phyloP scores from a whole-genome alignment of 2,329 filamentous ascomycete genomes.

The Colletotrichum sp. region DNA sequence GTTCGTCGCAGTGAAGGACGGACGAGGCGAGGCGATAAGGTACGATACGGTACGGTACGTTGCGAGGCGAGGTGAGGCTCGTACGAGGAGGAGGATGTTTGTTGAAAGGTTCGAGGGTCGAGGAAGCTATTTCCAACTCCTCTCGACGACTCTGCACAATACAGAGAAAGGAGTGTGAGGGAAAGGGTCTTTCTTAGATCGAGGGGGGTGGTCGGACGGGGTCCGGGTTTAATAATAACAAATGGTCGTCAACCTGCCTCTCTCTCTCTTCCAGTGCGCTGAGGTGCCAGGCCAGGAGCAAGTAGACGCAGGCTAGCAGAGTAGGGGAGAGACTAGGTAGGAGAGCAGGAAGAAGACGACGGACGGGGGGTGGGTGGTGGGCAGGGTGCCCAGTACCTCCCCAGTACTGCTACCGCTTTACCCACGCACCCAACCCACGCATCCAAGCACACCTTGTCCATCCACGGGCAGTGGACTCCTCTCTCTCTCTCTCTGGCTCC shows the following conservation, averaged over 20 bases:
- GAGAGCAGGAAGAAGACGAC: not conserved
- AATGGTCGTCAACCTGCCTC: conserved; percentile 15
- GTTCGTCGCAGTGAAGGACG: conserved; percentile 1
- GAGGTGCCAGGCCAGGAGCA: not conserved
- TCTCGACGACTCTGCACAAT: conserved; percentile 16
- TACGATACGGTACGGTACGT: not conserved
- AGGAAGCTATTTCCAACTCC: conserved; percentile 23
- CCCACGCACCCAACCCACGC: not conserved
- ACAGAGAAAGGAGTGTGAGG: conserved; percentile 23
- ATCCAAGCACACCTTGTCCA: not conserved
- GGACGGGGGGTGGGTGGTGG: not conserved
- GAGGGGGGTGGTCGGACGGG: conserved; percentile 26
- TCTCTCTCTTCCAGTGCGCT: not conserved
- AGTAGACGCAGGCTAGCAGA: not conserved
- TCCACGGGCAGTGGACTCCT: not conserved
- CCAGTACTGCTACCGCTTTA: not conserved
- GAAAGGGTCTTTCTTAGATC: conserved; percentile 18
- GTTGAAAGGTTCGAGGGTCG: conserved; percentile 1
- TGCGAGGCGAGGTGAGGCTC: not conserved
- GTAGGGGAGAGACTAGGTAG: not conserved
- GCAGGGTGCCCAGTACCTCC: not conserved
- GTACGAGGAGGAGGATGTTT: not conserved
- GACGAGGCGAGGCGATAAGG: not conserved
- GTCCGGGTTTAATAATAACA: conserved; percentile 27
- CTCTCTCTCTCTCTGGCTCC: not conserved